These are phyloP conservation scores for Plasmodium knowlesi DNA, from an alignment of 169 alveolate genomes.

Conservation along the genomic window DNA sequence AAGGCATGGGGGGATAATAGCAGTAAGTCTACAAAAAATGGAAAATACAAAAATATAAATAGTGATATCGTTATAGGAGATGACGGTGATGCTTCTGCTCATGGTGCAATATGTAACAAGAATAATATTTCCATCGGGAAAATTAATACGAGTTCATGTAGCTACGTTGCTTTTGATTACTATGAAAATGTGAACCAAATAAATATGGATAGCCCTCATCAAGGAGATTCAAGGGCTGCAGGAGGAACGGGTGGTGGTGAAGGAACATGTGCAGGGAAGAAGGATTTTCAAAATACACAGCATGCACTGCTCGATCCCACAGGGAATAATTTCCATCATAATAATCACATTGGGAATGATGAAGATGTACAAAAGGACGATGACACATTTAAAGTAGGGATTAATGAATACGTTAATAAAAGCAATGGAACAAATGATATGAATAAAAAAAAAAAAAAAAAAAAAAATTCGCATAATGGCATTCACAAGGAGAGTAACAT, in stretches of 20 bases:
- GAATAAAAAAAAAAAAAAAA: constrained; percentile 44
- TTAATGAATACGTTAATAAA: neutral
- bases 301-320: neutral
- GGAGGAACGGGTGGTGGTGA: neutral
- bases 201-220: neutral
- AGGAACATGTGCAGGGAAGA: neutral
- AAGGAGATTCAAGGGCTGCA: neutral
- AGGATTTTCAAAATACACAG: neutral
- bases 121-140: constrained; percentile 3
- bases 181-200: constrained; percentile 22
- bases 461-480: neutral
- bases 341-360: constrained; percentile 9
- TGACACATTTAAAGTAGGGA: constrained; percentile 12
- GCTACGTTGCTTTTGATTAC: constrained; percentile 60
- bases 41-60: constrained; percentile 45
- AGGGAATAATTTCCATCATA: neutral
- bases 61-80: constrained; percentile 28
- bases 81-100: neutral
- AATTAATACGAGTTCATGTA: constrained; percentile 20
- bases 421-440: constrained; percentile 1
- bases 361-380: constrained; percentile 2
- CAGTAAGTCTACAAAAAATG: neutral
- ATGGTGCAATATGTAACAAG: neutral
- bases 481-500: neutral
- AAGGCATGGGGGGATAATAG: neutral